A percentile compares a stretch with the other conserved stretches of the same genome.
phyloP scores from a whole-genome alignment of 192 early-diverging fungal species.

The Podochytrium sp. region DNA sequence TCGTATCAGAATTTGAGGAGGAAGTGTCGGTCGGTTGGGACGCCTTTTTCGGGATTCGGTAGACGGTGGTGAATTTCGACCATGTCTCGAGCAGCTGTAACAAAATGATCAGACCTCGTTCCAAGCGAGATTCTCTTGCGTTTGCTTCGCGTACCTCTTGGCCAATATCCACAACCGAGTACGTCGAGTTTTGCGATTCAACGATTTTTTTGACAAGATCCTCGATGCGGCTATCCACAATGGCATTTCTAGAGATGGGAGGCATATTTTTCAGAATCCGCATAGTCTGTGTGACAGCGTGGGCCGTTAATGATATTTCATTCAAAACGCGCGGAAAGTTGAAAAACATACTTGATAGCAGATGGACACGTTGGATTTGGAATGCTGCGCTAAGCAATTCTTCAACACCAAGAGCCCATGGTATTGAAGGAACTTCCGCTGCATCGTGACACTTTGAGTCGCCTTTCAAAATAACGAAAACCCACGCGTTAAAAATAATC shows the following conservation, averaged over 20 bases:
- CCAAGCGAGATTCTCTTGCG: no score
- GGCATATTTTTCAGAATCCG: conserved; percentile 76
- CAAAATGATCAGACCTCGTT: background rate
- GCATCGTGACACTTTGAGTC: conserved; percentile 33
- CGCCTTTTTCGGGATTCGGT: conserved; percentile 54
- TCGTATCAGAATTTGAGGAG: background rate
- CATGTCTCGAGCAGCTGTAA: conserved; percentile 45
- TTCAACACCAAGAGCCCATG: conserved; percentile 71
- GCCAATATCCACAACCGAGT: conserved; percentile 39
- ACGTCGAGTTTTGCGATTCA: conserved; percentile 18
- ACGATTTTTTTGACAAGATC: conserved; percentile 61
- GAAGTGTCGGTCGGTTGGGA: background rate
- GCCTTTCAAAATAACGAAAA: background rate
- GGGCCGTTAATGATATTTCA: conserved; percentile 52
- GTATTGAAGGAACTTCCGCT: conserved; percentile 69
- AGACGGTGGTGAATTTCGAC: conserved; percentile 39
- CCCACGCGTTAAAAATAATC: no score
- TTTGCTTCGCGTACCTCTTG: conserved; percentile 39
- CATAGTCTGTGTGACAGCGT: conserved; percentile 31
- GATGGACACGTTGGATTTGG: conserved; percentile 62
- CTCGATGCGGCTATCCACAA: conserved; percentile 79
- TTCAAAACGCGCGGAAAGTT: conserved; percentile 48
- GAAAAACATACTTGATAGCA: conserved; percentile 72
- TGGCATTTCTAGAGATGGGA: conserved; percentile 75
- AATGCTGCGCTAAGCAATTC: conserved; percentile 37